Evolutionary conservation across 306 rosid species (phyloP).

Genomic region (Pyrus bretschneideri): DNA sequence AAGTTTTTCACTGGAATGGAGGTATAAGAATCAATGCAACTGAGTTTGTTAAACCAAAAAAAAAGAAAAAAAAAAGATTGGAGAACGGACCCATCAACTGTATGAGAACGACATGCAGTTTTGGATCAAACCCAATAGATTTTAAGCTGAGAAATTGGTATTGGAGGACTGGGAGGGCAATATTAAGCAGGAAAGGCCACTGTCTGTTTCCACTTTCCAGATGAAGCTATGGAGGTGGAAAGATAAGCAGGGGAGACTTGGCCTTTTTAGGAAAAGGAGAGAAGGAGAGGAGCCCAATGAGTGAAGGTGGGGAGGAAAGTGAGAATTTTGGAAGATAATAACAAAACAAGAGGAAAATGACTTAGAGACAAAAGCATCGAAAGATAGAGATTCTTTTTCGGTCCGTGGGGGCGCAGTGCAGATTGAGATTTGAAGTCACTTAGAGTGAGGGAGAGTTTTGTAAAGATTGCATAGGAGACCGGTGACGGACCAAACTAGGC

Average conservation of each 20-base stretch:
- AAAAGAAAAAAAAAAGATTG: background rate
- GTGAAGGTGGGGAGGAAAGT: conserved; percentile 2
- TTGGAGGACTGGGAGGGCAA: background rate
- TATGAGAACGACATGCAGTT: background rate
- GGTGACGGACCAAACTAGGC: conserved; percentile 29
- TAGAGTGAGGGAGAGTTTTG: background rate
- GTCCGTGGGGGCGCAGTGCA: conserved; percentile 29
- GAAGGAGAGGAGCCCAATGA: background rate
- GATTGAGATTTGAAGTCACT: background rate
- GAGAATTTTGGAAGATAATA: conserved; percentile 18
- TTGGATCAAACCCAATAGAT: conserved; percentile 3
- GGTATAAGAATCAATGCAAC: background rate
- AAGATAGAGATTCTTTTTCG: conserved; percentile 39
- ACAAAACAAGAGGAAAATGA: conserved; percentile 33
- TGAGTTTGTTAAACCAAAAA: background rate
- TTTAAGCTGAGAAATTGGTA: background rate
- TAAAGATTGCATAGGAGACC: background rate
- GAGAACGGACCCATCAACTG: background rate
- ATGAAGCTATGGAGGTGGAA: conserved; percentile 5
- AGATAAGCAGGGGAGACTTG: background rate
- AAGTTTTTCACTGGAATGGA: background rate
- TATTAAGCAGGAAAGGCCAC: conserved; percentile 5
- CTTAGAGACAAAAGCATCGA: conserved; percentile 26
- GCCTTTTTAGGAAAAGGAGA: background rate
- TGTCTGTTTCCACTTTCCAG: too few relatives aligned